phyloP scores from a whole-genome alignment of 148 eudicot species.

The Suaeda aralocaspica region DNA sequence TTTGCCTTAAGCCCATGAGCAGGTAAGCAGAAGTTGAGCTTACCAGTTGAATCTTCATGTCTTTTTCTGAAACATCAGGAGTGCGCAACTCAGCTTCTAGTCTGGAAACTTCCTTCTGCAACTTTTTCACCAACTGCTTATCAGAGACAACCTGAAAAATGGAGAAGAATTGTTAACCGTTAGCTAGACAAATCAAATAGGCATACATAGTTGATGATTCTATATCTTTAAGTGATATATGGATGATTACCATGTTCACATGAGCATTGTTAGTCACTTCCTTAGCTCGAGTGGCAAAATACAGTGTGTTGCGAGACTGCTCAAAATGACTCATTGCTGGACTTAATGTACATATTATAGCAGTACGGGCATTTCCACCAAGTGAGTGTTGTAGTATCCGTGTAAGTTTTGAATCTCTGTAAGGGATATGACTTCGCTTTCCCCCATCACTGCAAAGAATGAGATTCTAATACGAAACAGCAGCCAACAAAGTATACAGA shows the following conservation, averaged over 20 bases:
- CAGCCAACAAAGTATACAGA: too few relatives aligned
- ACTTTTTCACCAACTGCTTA: slow-evolving; percentile 84
- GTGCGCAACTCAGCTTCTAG: slow-evolving; percentile 83
- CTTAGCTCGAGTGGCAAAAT: slow-evolving; percentile 86
- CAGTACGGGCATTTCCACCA: slow-evolving; percentile 97
- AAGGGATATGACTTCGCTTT: slow-evolving; percentile 83
- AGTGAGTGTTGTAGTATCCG: slow-evolving; percentile 88
- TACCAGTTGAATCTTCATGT: slow-evolving; percentile 67
- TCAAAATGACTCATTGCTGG: slow-evolving; percentile 86
- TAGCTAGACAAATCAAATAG: neutral
- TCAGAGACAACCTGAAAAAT: slow-evolving; percentile 74
- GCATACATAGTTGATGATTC: neutral
- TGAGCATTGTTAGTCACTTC: slow-evolving; percentile 92
- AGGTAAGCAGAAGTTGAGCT: neutral
- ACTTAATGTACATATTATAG: slow-evolving; percentile 89
- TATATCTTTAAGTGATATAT: neutral
- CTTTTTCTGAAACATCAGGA: slow-evolving; percentile 81
- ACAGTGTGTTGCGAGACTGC: slow-evolving; percentile 77
- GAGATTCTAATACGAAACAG: neutral
- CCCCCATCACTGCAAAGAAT: slow-evolving; percentile 57
- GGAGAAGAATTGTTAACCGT: neutral
- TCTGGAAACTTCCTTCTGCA: slow-evolving; percentile 93
- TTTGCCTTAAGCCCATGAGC: neutral
- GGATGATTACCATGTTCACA: slow-evolving; percentile 72
- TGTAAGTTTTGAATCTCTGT: slow-evolving; percentile 91